Base-by-base conservation (phyloP, 2,329 filamentous ascomycete genomes). In the Endothia cerciana region DNA sequence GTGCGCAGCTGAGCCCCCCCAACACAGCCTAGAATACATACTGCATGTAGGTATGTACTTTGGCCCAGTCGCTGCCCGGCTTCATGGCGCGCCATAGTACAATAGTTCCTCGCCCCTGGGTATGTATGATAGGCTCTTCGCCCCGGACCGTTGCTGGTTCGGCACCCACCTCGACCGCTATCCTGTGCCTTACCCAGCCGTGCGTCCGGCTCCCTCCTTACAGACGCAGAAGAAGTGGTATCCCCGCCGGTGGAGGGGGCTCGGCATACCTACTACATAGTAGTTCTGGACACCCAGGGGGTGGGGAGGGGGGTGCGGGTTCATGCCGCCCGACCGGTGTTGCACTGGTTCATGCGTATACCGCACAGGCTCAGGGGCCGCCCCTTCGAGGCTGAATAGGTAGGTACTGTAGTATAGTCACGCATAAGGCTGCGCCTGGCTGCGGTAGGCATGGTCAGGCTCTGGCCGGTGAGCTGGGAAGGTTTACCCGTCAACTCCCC, bases 111-210 rank as follows among this genome's bases (percentile, higher is more conserved):
- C n/a, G n/a, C n/a, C n/a, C n/a, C n/a, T n/a, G n/a, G n/a, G n/a
- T n/a, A n/a, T n/a, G n/a, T n/a, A n/a, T n/a, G n/a, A n/a, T n/a
- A n/a, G n/a, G n/a, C n/a, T n/a, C n/a, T n/a, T n/a, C n/a, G n/a
- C n/a, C n/a, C n/a, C n/a, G n/a, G n/a, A n/a, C n/a, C n/a, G n/a
- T n/a, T n/a, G n/a, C n/a, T n/a, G 33, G 33, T 10, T 36, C 33
- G 33, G 33, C 33, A 36, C 33, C 33, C 33, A 36, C 33, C 33
- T 36, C 33, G 33, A 36, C 33, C 47, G n/a, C n/a, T 36, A 22
- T 55, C 36, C 33, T 28, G 43, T 41, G 59, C 49, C 59, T 62
- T 30, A 38, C 41, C 41, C 58, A 19, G 40, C n/a, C 38, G 22
- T 28, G 19, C 38, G n/a, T n/a, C n/a, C n/a, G n/a, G 22, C 57